Evolutionary conservation across 495 filamentous ascomycete genomes (phyloP), one percentile per base, ranked within the genome.

Genomic region (Xylaria scruposa): DNA sequence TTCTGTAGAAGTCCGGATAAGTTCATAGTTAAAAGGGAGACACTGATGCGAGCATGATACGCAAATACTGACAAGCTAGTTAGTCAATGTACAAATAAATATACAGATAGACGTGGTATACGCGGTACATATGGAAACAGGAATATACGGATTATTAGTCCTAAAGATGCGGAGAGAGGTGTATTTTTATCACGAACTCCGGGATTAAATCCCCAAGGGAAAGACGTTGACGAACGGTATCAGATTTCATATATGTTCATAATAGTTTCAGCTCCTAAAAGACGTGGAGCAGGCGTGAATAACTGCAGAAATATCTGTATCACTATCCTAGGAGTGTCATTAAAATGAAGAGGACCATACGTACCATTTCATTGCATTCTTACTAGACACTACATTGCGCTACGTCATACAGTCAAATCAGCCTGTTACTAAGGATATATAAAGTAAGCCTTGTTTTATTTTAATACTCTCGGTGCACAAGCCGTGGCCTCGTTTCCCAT

Each of bases 1-100:
- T 1, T 72, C 80, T 12, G 85, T 90, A 5, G 87, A 90, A 73
- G 79, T 89, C 3, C 65, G 80, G 15, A 68, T 78, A 64, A 74
- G 78, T 68, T 56, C 61, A 13, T 71, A 60, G 33, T 65, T 9
- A 26, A 60, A 15, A 9, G 10, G 38, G 12, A 8, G 17, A 15
- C 10, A 29, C 6, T 4, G 0, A 36, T 17, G 15, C 19, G 26
- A 67, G 3, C 44, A 24, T 1, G 9, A 26, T 38, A 4, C 6
- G 10, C 5, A 10, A n/a, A 59, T 17, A 1, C 6, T 7, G 29
- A 31, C 19, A 38, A 7, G 6, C 10, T 36, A 15, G 46, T 21
- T 53, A 29, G 17, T 53, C 9, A 53, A 65, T 12, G 13, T 65
- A 65, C 33, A 24, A 40, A 42, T 42, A 44, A 26, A 56, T 62